Base-by-base conservation (phyloP, 2,329 filamentous ascomycete genomes). In the Curvularia sp. region DNA sequence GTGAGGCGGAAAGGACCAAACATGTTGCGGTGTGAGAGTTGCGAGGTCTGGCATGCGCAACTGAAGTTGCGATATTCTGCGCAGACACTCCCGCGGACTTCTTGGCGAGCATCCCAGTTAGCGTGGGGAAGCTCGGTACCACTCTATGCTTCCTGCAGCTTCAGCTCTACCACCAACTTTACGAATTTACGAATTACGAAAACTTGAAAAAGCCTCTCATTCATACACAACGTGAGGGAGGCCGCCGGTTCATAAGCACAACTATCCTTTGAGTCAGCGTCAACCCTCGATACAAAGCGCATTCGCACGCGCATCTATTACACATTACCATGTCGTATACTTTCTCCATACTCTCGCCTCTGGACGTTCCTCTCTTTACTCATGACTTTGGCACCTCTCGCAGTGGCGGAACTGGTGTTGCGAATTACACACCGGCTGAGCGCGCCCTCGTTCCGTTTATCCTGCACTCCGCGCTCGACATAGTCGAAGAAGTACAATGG, bases 361-460 rank as follows among this genome's bases (percentile, higher is more conserved):
- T 92, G 71, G 95, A 99, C 82, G 96, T 94, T 75, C 94, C 95
- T 32, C 86, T 99, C 67, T 99, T 98, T 81, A 94, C 96, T 80
- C 87, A 96, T 79, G 93, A 97, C 75, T 99, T 99, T 77, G 95
- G 95, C 71, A 97, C 94, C 38, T 96, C 92, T 39, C 97, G 97
- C 79, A 90, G 93, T 70, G 93, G 94, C 80, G 94, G 94, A 75
- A 95, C 98, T 82, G 95, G 95, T 69, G 84, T 93, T 75, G 86
- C 94, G 60, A 90, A 91, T 74, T 98, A 97, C 83, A 87, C 86
- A 57, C 91, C 96, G 65, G 89, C 96, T 72, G 90, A 94, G 53
- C 88, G 92, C 63, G 92, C 96, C 78, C 90, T 97, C 84, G 97
- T 97, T 81, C 95, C 97, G 78, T 98, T 99, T 81, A 92, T 98